phyloP scores from a whole-genome alignment of 352 stramenopile genomes.

The Elongisporangium anandrum region DNA sequence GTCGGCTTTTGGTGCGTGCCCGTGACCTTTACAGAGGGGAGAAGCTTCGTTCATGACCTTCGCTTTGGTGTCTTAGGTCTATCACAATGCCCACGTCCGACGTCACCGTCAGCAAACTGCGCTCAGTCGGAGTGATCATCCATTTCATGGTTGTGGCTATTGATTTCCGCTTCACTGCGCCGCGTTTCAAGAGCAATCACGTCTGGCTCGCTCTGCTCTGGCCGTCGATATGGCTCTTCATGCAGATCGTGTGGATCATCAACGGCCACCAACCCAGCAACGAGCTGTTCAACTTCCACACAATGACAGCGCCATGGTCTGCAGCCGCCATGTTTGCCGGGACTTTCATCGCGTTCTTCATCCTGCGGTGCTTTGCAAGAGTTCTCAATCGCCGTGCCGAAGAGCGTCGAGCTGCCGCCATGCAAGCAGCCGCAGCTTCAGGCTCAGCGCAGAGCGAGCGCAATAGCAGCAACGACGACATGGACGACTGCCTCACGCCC shows the following conservation, averaged over 20 bases:
- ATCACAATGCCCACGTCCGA: slow-evolving; percentile 36
- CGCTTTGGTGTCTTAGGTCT: slow-evolving; percentile 16
- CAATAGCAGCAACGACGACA: too few relatives aligned
- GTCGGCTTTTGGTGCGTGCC: slow-evolving; percentile 47
- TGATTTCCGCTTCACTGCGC: slow-evolving; percentile 61
- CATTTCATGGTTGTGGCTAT: slow-evolving; percentile 43
- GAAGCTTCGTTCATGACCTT: too few relatives aligned
- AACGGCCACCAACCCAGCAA: slow-evolving; percentile 49
- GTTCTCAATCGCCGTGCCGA: too few relatives aligned
- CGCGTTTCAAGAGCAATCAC: slow-evolving; percentile 56
- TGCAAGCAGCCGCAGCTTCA: too few relatives aligned
- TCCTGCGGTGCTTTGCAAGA: slow-evolving; percentile 20
- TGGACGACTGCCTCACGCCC: slow-evolving; percentile 16
- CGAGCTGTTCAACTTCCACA: slow-evolving; percentile 60
- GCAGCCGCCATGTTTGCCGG: slow-evolving; percentile 28
- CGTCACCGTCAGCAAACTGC: slow-evolving; percentile 20
- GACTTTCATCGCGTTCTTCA: slow-evolving; percentile 38
- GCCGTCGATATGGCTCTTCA: slow-evolving; percentile 45
- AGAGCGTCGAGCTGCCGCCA: too few relatives aligned
- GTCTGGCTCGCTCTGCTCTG: slow-evolving; percentile 56
- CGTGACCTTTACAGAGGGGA: slow-evolving; percentile 1
- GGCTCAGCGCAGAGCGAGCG: too few relatives aligned
- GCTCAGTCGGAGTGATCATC: slow-evolving; percentile 27
- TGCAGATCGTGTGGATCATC: slow-evolving; percentile 55
- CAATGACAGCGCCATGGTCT: slow-evolving; percentile 24